Conservation (phyloP, 176 grass and related monocot species). For the Themeda triandra region DNA sequence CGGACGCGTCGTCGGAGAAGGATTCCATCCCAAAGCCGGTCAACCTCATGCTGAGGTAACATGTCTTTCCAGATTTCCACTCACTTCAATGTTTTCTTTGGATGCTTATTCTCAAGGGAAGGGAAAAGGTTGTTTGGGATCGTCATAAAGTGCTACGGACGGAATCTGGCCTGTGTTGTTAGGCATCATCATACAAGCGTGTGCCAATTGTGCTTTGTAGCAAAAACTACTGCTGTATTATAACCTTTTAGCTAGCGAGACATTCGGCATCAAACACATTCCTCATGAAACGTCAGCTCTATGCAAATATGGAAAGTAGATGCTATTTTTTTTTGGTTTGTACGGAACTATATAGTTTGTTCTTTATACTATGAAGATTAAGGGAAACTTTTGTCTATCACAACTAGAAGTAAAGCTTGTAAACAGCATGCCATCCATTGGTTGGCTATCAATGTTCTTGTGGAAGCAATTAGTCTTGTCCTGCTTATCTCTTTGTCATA, state of each 20-base stretch:
- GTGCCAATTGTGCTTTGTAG: neutral
- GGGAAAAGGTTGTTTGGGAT: neutral
- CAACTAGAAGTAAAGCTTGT: neutral
- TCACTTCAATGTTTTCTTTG: neutral
- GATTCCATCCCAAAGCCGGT: slow-evolving; percentile 87
- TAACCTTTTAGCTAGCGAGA: neutral
- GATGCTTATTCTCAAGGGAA: neutral
- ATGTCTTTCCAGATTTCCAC: neutral
- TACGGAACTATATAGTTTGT: neutral
- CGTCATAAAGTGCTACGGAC: neutral
- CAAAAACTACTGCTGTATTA: neutral
- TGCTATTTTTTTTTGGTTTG: neutral
- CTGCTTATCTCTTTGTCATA: neutral
- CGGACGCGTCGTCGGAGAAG: slow-evolving; percentile 65
- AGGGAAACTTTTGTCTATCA: neutral
- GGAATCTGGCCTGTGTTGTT: neutral
- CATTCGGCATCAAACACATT: neutral
- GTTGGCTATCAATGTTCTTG: neutral
- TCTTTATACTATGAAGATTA: neutral
- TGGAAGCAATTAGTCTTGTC: neutral
- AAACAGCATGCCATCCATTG: neutral
- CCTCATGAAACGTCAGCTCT: neutral
- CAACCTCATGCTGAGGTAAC: slow-evolving; percentile 84
- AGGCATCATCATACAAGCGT: neutral
- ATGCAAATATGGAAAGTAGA: neutral